Evolutionary conservation across 1,139 yeast genomes (phyloP), one percentile per base, ranked within the genome.

Genomic region (Tardiomyces blankii): DNA sequence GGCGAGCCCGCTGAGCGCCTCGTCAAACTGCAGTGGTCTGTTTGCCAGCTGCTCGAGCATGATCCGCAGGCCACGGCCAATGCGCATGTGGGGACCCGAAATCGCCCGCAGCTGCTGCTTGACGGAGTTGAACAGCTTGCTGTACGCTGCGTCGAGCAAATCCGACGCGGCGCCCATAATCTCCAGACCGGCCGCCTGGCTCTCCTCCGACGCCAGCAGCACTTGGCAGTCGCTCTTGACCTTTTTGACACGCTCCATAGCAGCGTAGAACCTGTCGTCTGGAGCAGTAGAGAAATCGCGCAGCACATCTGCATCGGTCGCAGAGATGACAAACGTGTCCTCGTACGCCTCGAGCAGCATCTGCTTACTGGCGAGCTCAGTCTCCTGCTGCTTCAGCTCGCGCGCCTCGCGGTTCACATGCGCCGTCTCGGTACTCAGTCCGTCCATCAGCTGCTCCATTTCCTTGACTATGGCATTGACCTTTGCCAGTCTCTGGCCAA

Each of bases 191-290:
- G 86, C 67, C 44, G 73, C 73, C n/a, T 82, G 82, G 57, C 44
- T 47, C 41, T 81, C 80, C 43, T 82, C 85, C 56, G 80, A 71
- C 8, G 83, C 74, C 38, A 85, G 70, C 44, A 86, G 68, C 21
- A 82, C 75, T 48, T 82, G 78, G 50, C 94, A 85, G 51, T 80
- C 77, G 38, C 75, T 73, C 56, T 79, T 77, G 21, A 87, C 81
- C 28, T 59, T 58, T 54, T 82, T 80, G 9, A 85, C 80, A 2
- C 32, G 32, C 5, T 67, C 64, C 42, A 89, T 66, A 1, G 78
- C 73, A 7, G 59, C 58, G 54, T 87, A 86, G 59, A 83, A 88
- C 40, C 78, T 83, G 49, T 77, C 75, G 12, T 76, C 69, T 28
- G 65, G 60, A 1, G 60, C 60, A 9, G 44, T 49, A 6, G 51